A percentile compares a stretch with the other conserved stretches of the same genome.
phyloP scores from a whole-genome alignment of 2,329 filamentous ascomycete genomes.

The Calonectria naviculata region DNA sequence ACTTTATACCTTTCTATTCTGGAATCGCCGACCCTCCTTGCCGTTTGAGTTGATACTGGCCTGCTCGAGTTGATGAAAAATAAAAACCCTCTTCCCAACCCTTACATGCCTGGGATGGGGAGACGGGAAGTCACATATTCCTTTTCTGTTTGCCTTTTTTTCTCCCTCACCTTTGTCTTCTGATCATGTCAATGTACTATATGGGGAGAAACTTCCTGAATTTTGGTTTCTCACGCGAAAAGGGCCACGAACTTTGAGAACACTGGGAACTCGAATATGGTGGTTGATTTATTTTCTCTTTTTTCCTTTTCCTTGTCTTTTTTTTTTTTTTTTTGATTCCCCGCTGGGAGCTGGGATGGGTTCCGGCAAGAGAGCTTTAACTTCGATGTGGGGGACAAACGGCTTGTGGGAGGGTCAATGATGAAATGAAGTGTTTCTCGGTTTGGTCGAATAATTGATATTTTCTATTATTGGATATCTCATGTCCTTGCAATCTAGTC shows the following conservation, averaged over 20 bases:
- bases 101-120: constrained; percentile 23
- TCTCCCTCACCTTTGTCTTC: constrained; percentile 31
- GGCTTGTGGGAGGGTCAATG: constrained; percentile 37
- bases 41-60: constrained; percentile 26
- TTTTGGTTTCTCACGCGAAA: constrained; percentile 23
- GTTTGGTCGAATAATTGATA: constrained; percentile 28
- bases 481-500: background rate
- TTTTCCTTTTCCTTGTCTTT: constrained; percentile 12
- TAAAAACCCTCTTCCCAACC: constrained; percentile 2
- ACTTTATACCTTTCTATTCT: constrained; percentile 32
- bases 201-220: constrained; percentile 23
- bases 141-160: constrained; percentile 14
- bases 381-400: constrained; percentile 23
- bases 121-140: constrained; percentile 21
- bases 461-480: constrained; percentile 9
- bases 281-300: constrained; percentile 25
- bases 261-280: constrained; percentile 14
- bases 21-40: constrained; percentile 13
- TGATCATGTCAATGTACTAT: constrained; percentile 34
- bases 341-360: constrained; percentile 25
- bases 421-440: constrained; percentile 42
- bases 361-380: constrained; percentile 21
- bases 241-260: constrained; percentile 15
- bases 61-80: constrained; percentile 13
- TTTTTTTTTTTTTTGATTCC: constrained; percentile 15